These are phyloP conservation scores for Sporothrix inflata DNA, from an alignment of 2,329 filamentous ascomycete species.

Conservation along the genomic window DNA sequence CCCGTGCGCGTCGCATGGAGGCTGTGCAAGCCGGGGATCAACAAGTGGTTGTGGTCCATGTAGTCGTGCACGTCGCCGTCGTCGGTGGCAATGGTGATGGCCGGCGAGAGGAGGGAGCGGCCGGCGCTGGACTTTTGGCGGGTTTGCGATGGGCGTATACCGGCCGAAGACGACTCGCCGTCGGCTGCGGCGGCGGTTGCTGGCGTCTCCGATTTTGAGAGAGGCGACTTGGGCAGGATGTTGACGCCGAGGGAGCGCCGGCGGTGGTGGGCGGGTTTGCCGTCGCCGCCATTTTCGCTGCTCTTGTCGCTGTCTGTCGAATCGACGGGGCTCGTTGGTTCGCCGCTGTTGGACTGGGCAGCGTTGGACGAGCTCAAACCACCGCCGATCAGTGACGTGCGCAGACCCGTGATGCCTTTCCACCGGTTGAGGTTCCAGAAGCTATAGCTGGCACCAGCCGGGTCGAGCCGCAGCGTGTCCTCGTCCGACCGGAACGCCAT, in stretches of 20 bases:
- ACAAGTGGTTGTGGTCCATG: neutral
- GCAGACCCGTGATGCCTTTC: slow-evolving; percentile 49
- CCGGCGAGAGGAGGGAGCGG: slow-evolving; percentile 9
- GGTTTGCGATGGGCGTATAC: neutral
- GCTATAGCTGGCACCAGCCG: slow-evolving; percentile 48
- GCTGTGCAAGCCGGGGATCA: slow-evolving; percentile 9
- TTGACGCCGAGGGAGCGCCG: slow-evolving; percentile 33
- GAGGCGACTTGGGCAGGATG: slow-evolving; percentile 31
- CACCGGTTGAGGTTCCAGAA: slow-evolving; percentile 64
- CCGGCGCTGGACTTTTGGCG: neutral
- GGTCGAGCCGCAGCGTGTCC: slow-evolving; percentile 44
- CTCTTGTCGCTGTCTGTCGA: neutral
- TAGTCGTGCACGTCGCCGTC: neutral
- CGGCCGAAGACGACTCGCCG: neutral
- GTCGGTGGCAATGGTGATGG: slow-evolving; percentile 22
- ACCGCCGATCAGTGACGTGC: slow-evolving; percentile 26
- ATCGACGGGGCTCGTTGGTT: slow-evolving; percentile 2
- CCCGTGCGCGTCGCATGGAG: slow-evolving; percentile 28
- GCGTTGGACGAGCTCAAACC: neutral
- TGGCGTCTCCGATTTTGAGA: slow-evolving; percentile 24
- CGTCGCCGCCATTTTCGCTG: neutral
- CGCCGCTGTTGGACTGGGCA: neutral
- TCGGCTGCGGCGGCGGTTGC: neutral
- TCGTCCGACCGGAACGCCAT: slow-evolving; percentile 53
- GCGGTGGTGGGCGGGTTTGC: neutral